phyloP scores from a whole-genome alignment of 2,329 filamentous ascomycete species.

The Fusarium continuum region DNA sequence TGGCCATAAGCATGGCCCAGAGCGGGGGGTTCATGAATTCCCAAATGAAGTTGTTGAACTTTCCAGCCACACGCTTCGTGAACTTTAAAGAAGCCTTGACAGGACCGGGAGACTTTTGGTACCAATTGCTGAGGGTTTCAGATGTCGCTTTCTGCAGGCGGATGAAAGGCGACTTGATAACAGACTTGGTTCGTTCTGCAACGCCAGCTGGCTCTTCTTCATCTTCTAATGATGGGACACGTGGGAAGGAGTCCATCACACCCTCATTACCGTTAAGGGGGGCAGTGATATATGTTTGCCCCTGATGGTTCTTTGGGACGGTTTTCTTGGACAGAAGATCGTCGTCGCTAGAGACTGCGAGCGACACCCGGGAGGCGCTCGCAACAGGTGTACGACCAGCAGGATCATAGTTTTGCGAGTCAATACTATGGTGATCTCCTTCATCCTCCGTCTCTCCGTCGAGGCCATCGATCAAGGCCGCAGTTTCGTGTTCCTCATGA shows the following conservation, averaged over 20 bases:
- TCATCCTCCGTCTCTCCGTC: slow-evolving; percentile 53
- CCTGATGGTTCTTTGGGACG: slow-evolving; percentile 36
- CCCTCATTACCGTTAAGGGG: slow-evolving; percentile 50
- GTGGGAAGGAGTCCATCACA: slow-evolving; percentile 71
- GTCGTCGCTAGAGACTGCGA: slow-evolving; percentile 60
- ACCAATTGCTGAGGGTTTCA: slow-evolving; percentile 42
- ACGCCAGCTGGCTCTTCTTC: slow-evolving; percentile 52
- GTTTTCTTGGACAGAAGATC: slow-evolving; percentile 48
- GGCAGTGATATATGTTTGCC: slow-evolving; percentile 39
- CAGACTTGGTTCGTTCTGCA: slow-evolving; percentile 49
- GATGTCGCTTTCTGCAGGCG: slow-evolving; percentile 36
- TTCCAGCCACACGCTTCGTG: slow-evolving; percentile 48
- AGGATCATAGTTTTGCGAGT: slow-evolving; percentile 62
- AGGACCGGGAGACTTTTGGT: slow-evolving; percentile 53
- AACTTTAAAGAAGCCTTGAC: slow-evolving; percentile 50
- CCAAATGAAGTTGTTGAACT: slow-evolving; percentile 75
- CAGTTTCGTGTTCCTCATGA: slow-evolving; percentile 55
- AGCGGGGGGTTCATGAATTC: slow-evolving; percentile 98
- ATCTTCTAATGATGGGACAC: slow-evolving; percentile 57
- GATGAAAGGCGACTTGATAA: slow-evolving; percentile 44
- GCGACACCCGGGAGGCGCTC: slow-evolving; percentile 59
- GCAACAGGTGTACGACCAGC: slow-evolving; percentile 65
- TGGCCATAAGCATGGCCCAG: slow-evolving; percentile 95
- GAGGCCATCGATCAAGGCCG: slow-evolving; percentile 53
- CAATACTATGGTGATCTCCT: slow-evolving; percentile 49